phyloP scores from a whole-genome alignment of 1,139 yeast species.

The Zygosaccharomyces pseudobailii region DNA sequence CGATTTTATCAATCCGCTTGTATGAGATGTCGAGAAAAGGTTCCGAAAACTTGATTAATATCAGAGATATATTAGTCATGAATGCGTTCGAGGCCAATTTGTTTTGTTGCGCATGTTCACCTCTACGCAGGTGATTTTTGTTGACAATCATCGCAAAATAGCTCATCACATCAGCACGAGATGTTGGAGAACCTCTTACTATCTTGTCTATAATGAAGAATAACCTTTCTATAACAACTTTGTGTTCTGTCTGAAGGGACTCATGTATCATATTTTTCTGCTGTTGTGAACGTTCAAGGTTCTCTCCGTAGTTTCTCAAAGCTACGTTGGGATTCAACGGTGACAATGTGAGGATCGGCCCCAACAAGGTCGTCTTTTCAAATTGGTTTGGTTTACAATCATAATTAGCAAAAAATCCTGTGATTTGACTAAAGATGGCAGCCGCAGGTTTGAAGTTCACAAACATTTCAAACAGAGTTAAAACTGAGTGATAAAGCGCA shows the following conservation, averaged over 20 bases:
- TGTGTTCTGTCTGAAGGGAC: conserved; percentile 57
- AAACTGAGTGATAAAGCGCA: conserved; percentile 46
- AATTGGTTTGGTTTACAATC: conserved; percentile 44
- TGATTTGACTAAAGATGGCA: conserved; percentile 50
- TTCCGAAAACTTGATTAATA: conserved; percentile 66
- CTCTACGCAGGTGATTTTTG: conserved; percentile 79
- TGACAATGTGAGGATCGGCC: conserved; percentile 71
- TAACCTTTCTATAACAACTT: conserved; percentile 51
- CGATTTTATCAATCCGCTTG: conserved; percentile 72
- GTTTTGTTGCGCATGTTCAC: conserved; percentile 70
- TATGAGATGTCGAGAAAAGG: conserved; percentile 74
- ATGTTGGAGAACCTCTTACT: conserved; percentile 65
- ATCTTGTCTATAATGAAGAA: conserved; percentile 68
- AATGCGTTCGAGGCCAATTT: conserved; percentile 75
- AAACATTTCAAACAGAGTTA: conserved; percentile 55
- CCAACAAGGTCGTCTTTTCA: conserved; percentile 63
- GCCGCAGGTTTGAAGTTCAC: conserved; percentile 62
- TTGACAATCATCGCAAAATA: conserved; percentile 73
- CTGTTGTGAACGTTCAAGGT: conserved; percentile 34
- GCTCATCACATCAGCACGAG: conserved; percentile 57
- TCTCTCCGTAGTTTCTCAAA: conserved; percentile 43
- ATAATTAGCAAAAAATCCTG: conserved; percentile 43
- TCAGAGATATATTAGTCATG: conserved; percentile 68
- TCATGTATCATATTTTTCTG: conserved; percentile 48
- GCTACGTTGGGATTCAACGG: conserved; percentile 57